These are phyloP conservation scores for Paragyromitra xinjiangensis DNA, from an alignment of 495 filamentous ascomycete genomes.

Conservation along the genomic window DNA sequence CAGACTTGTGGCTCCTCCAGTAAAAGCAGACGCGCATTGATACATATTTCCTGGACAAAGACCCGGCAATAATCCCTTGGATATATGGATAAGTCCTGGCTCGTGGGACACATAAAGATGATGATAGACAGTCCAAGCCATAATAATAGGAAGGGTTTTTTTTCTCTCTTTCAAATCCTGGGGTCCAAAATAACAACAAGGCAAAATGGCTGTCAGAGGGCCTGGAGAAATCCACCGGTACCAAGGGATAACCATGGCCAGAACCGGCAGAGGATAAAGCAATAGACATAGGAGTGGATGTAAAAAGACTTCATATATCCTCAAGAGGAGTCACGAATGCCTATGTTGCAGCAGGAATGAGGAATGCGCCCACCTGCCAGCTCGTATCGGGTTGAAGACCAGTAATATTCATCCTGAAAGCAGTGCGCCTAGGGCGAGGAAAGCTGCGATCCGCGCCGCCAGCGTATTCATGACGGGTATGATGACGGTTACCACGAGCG, in stretches of 20 bases:
- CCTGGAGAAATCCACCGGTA: conserved; percentile 52
- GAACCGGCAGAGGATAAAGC: conserved; percentile 49
- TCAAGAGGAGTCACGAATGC: conserved; percentile 55
- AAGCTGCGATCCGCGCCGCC: conserved; percentile 74
- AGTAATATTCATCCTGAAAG: conserved; percentile 95
- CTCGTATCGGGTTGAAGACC: conserved; percentile 97
- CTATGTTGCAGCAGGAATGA: conserved; percentile 57
- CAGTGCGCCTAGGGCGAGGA: conserved; percentile 92
- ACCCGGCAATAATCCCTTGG: conserved; percentile 50
- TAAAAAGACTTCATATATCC: conserved; percentile 56
- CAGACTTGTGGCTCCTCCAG: conserved; percentile 57
- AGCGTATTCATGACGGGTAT: conserved; percentile 72
- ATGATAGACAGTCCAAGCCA: conserved; percentile 54
- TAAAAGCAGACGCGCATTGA: conserved; percentile 58
- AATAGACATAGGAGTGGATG: conserved; percentile 57
- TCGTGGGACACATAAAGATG: conserved; percentile 52
- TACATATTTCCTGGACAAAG: conserved; percentile 56
- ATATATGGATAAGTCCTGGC: conserved; percentile 54
- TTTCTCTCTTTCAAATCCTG: conserved; percentile 21
- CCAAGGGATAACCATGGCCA: conserved; percentile 52
- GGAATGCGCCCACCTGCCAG: conserved; percentile 95
- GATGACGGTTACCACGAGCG: conserved; percentile 89
- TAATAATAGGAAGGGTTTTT: conserved; percentile 47
- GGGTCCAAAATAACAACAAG: conserved; percentile 53
- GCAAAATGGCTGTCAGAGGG: conserved; percentile 48